Conservation (phyloP, 202 grass and related monocot genomes). For the Panicum virgatum region DNA sequence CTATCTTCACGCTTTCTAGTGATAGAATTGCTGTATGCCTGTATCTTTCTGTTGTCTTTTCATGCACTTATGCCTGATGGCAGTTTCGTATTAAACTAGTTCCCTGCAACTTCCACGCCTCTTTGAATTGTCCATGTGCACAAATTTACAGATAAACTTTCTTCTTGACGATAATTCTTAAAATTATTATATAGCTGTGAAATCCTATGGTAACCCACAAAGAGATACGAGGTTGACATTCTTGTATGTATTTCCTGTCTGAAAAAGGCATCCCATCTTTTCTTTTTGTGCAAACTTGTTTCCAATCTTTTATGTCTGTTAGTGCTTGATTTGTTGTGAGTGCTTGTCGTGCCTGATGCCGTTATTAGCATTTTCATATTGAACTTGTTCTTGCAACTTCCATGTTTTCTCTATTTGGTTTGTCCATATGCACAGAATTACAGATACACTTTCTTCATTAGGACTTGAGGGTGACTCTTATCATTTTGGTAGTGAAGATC, state of each 20-base stretch:
- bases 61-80: background rate
- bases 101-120: background rate
- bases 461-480: background rate
- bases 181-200: background rate
- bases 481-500: background rate
- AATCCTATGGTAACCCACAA: background rate
- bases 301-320: background rate
- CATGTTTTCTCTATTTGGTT: background rate
- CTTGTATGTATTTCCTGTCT: background rate
- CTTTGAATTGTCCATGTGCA: background rate
- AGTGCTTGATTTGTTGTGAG: background rate
- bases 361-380: background rate
- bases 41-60: background rate
- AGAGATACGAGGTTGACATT: background rate
- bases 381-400: background rate
- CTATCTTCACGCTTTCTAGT: background rate
- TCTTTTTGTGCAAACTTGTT: conserved; percentile 1
- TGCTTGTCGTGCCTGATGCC: background rate
- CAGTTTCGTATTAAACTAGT: background rate
- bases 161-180: background rate
- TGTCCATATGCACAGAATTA: background rate
- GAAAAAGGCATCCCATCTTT: background rate
- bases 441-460: background rate
- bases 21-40: background rate
- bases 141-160: background rate